These are phyloP conservation scores for Hyparrhenia diplandra DNA, from an alignment of 176 grass and related monocot species.

Conservation along the genomic window DNA sequence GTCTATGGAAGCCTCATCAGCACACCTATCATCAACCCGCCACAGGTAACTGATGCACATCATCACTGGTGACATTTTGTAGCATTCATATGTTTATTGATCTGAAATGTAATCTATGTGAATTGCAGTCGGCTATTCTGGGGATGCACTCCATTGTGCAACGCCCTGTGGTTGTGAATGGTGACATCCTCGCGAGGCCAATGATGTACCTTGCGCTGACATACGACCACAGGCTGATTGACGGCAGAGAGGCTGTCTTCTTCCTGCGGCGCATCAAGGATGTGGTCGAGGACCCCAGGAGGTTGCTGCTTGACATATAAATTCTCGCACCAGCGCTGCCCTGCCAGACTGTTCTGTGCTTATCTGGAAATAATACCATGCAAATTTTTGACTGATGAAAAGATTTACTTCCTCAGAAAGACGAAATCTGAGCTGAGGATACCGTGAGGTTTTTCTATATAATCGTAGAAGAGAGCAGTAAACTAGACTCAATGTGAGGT, in stretches of 20 bases:
- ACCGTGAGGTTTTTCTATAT: background rate
- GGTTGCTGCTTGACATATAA: slow-evolving; percentile 75
- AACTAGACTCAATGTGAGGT: slow-evolving; percentile 12
- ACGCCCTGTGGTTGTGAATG: slow-evolving; percentile 64
- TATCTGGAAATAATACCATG: slow-evolving; percentile 55
- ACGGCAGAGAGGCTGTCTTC: slow-evolving; percentile 78
- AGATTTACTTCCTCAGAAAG: slow-evolving; percentile 10
- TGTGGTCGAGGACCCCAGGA: slow-evolving; percentile 74
- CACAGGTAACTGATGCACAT: slow-evolving; percentile 43
- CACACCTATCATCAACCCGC: slow-evolving; percentile 85
- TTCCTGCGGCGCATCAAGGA: slow-evolving; percentile 88
- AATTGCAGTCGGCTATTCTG: slow-evolving; percentile 72
- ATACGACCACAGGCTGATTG: slow-evolving; percentile 77
- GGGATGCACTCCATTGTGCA: slow-evolving; percentile 83
- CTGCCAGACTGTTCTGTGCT: slow-evolving; percentile 30
- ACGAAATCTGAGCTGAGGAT: slow-evolving; percentile 24
- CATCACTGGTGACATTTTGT: background rate
- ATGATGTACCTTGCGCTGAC: slow-evolving; percentile 86
- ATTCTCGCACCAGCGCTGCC: background rate
- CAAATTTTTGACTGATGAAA: slow-evolving; percentile 53
- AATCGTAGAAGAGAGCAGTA: slow-evolving; percentile 20
- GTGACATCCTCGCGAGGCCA: slow-evolving; percentile 54
- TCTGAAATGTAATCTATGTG: background rate
- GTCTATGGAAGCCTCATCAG: slow-evolving; percentile 87
- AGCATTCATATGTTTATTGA: background rate